Conservation (phyloP, 345 rosid species). For the Alliaria petiolata region DNA sequence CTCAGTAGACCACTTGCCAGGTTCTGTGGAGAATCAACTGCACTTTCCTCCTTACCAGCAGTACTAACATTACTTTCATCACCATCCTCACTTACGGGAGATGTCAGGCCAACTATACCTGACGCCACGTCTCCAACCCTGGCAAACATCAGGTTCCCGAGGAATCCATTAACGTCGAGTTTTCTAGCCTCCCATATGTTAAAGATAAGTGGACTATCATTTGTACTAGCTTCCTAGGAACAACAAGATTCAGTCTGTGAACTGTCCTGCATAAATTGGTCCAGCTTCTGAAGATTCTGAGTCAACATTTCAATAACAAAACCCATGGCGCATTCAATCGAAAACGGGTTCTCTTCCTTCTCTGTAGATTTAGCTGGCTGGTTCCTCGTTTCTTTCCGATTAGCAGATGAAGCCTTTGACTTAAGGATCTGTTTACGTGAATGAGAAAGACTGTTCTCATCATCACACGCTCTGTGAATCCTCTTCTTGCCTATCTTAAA, state of each 20-base stretch:
- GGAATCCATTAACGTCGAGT: conserved; percentile 67
- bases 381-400: conserved; percentile 32
- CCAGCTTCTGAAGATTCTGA: conserved; percentile 66
- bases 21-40: conserved; percentile 57
- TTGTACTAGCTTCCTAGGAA: conserved; percentile 33
- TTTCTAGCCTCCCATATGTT: conserved; percentile 81
- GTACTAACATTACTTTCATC: conserved; percentile 42
- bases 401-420: conserved; percentile 28
- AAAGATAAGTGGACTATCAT: conserved; percentile 47
- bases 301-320: conserved; percentile 50
- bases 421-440: conserved; percentile 28
- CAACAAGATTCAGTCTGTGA: conserved; percentile 27
- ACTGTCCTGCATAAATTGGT: conserved; percentile 44
- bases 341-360: conserved; percentile 41
- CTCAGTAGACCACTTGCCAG: conserved; percentile 69
- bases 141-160: conserved; percentile 83
- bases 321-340: conserved; percentile 53
- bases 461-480: conserved; percentile 41
- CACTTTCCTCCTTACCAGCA: conserved; percentile 53
- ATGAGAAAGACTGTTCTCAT: conserved; percentile 32
- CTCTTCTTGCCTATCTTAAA: conserved; percentile 50
- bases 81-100: conserved; percentile 54
- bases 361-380: conserved; percentile 11
- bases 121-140: conserved; percentile 88
- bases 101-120: conserved; percentile 65